phyloP scores from a whole-genome alignment of 768 basidiomycete genomes.

The Fomitopsis serialis region DNA sequence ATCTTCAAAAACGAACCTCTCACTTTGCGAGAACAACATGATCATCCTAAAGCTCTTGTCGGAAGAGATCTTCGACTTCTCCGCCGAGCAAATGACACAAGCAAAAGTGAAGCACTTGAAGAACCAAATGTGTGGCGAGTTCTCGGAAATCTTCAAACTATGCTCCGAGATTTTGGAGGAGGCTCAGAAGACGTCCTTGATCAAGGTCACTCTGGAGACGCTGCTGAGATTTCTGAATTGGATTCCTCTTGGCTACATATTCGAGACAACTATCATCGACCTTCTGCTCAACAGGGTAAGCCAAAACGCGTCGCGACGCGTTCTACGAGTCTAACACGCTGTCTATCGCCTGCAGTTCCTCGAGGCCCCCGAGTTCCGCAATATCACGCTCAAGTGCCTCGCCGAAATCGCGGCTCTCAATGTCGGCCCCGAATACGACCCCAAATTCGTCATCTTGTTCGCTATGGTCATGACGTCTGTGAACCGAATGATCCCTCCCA shows the following conservation, averaged over 20 bases:
- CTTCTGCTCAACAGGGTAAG: constrained; percentile 84
- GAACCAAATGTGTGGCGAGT: constrained; percentile 96
- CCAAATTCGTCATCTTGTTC: constrained; percentile 96
- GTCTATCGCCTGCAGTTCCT: constrained; percentile 62
- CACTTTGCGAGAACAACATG: constrained; percentile 99
- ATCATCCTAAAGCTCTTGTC: constrained; percentile 94
- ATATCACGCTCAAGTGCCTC: constrained; percentile 93
- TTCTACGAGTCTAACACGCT: not conserved
- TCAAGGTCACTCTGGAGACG: constrained; percentile 93
- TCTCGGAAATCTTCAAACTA: constrained; percentile 95
- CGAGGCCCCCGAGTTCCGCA: constrained; percentile 94
- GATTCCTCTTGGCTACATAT: constrained; percentile 99
- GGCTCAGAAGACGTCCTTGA: constrained; percentile 92
- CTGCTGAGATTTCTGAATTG: constrained; percentile 95
- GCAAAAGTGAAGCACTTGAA: constrained; percentile 96
- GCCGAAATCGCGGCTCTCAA: constrained; percentile 94
- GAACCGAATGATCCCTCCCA: constrained; percentile 95
- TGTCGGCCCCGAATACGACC: constrained; percentile 95
- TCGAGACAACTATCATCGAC: constrained; percentile 97
- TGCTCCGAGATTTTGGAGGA: constrained; percentile 96
- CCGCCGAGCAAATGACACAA: constrained; percentile 97
- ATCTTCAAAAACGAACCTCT: constrained; percentile 93
- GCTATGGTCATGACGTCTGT: constrained; percentile 97
- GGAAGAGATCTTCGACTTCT: constrained; percentile 98
- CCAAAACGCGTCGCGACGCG: constrained; percentile 13